Base-by-base conservation (phyloP, 2,329 filamentous ascomycete species). In the Talaromyces islandicus region DNA sequence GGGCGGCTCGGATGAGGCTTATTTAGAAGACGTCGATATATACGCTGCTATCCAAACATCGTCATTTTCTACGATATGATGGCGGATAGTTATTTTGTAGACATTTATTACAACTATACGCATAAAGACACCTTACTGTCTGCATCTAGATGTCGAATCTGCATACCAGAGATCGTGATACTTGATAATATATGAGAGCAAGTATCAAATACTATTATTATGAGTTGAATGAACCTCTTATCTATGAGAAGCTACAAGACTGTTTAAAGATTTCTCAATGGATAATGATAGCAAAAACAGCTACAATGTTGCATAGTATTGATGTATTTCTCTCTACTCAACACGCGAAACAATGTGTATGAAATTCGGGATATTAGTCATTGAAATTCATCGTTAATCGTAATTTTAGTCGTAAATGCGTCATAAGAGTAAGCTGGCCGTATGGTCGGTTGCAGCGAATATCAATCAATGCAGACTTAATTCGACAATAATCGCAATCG, bases 1-100 rank as follows among this genome's bases (percentile, higher is more conserved):
- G 38, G 62, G 63, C 17, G 63, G 58, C n/a, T 68, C 65, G 35
- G 57, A 53, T 0, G 41, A 41, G 4, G 59, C 60, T 4, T 46
- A 60, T 53, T 19, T 60, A 3, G 59, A 63, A 6, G 54, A 53
- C 25, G 30, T 63, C 4, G 64, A 70, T 54, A 64, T 70, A 24
- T 59, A 51, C 24, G 35, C 48, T 12, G 53, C 60, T 46, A 62
- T 62, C 12, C 38, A 54, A 4, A 14, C 54, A 17, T 43, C 52
- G 27, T 14, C 43, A 46, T 19, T 46, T 35, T 55, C n/a, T 35
- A 17, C 14, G n/a, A 55, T 19, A n/a, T 52, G 14, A 52, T 54
- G 4, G 35, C 52, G n/a, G n/a, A n/a, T n/a, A n/a, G n/a, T n/a
- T 54, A 46, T 21, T 7, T 50, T 58, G 29, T 19, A 43, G 24